phyloP scores from a whole-genome alignment of 148 eudicot genomes.

The Silene uniflora region DNA sequence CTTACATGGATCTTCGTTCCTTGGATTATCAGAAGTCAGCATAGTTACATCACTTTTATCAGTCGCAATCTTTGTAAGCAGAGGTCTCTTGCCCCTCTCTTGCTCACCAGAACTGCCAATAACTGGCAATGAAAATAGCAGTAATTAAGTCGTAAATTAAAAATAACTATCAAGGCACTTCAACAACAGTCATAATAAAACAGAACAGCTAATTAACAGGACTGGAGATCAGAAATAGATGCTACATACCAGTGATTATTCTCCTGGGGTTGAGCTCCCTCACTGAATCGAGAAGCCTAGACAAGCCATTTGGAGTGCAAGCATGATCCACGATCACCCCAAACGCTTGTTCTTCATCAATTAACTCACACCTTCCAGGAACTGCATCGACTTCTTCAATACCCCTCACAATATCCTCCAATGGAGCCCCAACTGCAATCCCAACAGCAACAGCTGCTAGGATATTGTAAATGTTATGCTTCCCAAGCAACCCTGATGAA shows the following conservation, averaged over 20 bases:
- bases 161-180: background rate
- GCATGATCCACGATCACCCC: constrained; percentile 98
- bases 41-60: constrained; percentile 94
- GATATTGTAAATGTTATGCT: constrained; percentile 80
- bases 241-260: constrained; percentile 74
- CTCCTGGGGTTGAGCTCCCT: constrained; percentile 82
- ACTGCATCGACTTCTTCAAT: constrained; percentile 96
- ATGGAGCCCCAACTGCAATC: constrained; percentile 92
- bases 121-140: constrained; percentile 41
- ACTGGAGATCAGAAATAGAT: background rate
- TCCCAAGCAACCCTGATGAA: constrained; percentile 93
- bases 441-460: constrained; percentile 97
- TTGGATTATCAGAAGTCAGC: constrained; percentile 93
- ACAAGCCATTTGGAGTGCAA: constrained; percentile 67
- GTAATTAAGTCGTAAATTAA: constrained; percentile 10
- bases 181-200: background rate
- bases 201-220: background rate
- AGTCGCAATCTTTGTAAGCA: constrained; percentile 88
- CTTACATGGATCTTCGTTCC: constrained; percentile 94
- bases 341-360: constrained; percentile 97
- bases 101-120: constrained; percentile 78
- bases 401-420: constrained; percentile 97
- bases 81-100: constrained; percentile 90
- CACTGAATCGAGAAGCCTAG: constrained; percentile 87
- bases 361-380: constrained; percentile 96